These are phyloP conservation scores for Curvularia spicifera DNA, from an alignment of 2,329 filamentous ascomycete species.

Conservation along the genomic window DNA sequence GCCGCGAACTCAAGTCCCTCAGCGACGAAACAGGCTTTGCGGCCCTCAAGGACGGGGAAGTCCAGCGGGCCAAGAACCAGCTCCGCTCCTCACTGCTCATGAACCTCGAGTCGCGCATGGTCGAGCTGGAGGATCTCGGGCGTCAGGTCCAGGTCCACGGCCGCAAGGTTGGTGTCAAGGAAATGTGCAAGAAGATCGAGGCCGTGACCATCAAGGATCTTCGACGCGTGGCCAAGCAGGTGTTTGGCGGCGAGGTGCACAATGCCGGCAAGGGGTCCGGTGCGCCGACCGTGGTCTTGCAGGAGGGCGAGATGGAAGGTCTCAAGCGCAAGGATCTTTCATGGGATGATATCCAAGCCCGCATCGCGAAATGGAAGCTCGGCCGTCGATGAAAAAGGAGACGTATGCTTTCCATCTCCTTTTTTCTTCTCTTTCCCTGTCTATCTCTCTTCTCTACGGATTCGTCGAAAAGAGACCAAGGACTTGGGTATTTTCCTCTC, in stretches of 20 bases:
- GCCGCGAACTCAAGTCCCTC: constrained; percentile 81
- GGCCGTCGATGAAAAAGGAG: constrained; percentile 62
- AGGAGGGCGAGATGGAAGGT: constrained; percentile 82
- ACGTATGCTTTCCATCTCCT: no score
- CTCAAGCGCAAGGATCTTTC: constrained; percentile 70
- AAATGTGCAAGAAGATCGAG: constrained; percentile 92
- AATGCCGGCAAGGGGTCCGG: constrained; percentile 82
- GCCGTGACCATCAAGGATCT: constrained; percentile 80
- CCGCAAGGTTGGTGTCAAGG: constrained; percentile 84
- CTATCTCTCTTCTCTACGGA: background rate
- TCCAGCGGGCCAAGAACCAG: constrained; percentile 95
- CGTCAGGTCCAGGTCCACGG: constrained; percentile 97
- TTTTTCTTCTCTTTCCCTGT: background rate
- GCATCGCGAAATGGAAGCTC: constrained; percentile 82
- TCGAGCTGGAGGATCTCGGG: constrained; percentile 94
- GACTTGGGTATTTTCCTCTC: background rate
- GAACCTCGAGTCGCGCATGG: constrained; percentile 97
- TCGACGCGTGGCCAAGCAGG: constrained; percentile 76
- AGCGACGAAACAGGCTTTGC: constrained; percentile 77
- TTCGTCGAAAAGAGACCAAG: background rate
- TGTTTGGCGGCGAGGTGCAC: constrained; percentile 77
- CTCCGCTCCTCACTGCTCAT: constrained; percentile 87
- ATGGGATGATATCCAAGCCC: constrained; percentile 90
- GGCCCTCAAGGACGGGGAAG: constrained; percentile 75
- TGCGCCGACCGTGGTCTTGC: constrained; percentile 89